These are phyloP conservation scores for Przewalskia tangutica DNA, from an alignment of 257 asterid species.

Conservation along the genomic window DNA sequence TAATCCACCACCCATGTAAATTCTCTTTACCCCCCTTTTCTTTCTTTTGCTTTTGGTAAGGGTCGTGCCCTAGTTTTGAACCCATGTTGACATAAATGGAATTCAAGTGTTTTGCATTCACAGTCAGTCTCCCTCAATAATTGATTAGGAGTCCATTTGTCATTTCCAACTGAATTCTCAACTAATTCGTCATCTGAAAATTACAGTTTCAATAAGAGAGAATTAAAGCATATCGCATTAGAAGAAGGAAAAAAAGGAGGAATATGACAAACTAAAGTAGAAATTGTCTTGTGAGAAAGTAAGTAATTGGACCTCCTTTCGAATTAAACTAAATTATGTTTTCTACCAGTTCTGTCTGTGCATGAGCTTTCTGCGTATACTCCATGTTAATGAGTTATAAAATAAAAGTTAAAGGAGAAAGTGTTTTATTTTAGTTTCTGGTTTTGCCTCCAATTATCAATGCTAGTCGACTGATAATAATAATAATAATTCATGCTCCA, in stretches of 20 bases:
- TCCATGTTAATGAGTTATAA: no score
- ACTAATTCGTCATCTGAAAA: background rate
- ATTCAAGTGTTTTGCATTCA: background rate
- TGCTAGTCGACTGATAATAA: no score
- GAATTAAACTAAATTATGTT: background rate
- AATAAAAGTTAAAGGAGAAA: no score
- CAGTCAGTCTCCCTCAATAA: background rate
- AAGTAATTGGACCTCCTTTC: background rate
- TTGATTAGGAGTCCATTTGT: background rate
- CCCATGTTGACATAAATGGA: background rate
- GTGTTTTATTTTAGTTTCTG: no score
- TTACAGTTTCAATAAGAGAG: background rate
- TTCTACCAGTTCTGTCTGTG: background rate
- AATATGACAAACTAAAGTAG: background rate
- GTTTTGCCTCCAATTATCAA: no score
- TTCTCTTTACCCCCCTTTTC: background rate
- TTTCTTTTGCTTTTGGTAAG: background rate
- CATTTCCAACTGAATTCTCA: background rate
- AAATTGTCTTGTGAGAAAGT: background rate
- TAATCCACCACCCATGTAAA: conserved; percentile 78
- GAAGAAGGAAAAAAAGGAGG: background rate
- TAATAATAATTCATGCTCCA: no score
- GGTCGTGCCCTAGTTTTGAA: background rate
- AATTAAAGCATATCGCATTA: background rate
- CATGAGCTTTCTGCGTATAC: no score